Percentiles rank a stretch among this genome's conserved stretches.
Evolutionary conservation across 257 asterid genomes (phyloP).

Genomic region (Jasminum sambac): DNA sequence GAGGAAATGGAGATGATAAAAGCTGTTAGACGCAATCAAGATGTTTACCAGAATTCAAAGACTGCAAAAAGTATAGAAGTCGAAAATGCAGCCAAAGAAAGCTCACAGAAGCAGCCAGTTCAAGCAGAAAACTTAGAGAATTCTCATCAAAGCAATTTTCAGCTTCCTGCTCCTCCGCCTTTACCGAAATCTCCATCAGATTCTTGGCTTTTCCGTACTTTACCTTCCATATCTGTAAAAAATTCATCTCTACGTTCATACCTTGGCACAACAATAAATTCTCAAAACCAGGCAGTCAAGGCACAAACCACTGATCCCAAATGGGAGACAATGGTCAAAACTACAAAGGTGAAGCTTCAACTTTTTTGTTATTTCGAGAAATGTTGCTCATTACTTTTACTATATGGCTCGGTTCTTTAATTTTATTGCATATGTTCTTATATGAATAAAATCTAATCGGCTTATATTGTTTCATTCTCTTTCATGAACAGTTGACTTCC

Average conservation of each 20-base stretch:
- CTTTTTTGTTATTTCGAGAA: slow-evolving; percentile 57
- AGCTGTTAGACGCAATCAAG: slow-evolving; percentile 33
- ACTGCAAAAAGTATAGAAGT: slow-evolving; percentile 13
- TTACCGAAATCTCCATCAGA: slow-evolving; percentile 79
- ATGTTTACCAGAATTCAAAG: slow-evolving; percentile 13
- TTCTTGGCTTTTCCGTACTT: slow-evolving; percentile 87
- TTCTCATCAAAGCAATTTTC: slow-evolving; percentile 13
- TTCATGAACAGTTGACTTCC: slow-evolving; percentile 55
- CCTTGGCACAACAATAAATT: slow-evolving; percentile 28
- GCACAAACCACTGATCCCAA: slow-evolving; percentile 40
- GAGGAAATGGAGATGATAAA: slow-evolving; percentile 14
- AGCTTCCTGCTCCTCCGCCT: slow-evolving; percentile 63
- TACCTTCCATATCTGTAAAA: slow-evolving; percentile 59
- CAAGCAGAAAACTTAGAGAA: slow-evolving; percentile 22
- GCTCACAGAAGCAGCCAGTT: slow-evolving; percentile 24
- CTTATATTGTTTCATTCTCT: slow-evolving; percentile 22
- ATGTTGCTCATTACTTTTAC: slow-evolving; percentile 7
- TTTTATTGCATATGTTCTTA: background rate
- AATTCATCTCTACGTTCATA: slow-evolving; percentile 32
- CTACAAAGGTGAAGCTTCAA: slow-evolving; percentile 45
- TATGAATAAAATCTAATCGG: background rate
- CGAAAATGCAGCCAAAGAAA: slow-evolving; percentile 22
- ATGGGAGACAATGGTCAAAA: slow-evolving; percentile 67
- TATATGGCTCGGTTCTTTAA: background rate
- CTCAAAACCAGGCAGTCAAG: slow-evolving; percentile 32